These are phyloP conservation scores for Metrosideros polymorpha DNA, from an alignment of 441 rosid genomes.

Conservation along the genomic window DNA sequence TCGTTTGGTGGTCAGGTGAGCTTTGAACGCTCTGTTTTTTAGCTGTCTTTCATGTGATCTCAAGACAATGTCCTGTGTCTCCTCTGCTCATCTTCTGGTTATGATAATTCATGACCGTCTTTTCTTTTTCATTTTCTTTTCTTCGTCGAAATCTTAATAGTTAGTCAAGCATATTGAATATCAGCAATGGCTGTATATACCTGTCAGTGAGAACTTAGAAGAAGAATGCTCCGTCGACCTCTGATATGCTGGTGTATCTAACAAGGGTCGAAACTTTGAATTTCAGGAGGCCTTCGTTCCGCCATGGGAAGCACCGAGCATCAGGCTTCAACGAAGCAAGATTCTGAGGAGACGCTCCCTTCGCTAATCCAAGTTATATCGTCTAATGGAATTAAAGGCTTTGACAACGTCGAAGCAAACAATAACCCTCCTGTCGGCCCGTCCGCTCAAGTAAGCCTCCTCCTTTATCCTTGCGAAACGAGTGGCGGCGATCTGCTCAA, in stretches of 20 bases:
- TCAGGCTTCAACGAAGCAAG: slow-evolving; percentile 5
- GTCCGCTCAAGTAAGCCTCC: slow-evolving; percentile 3
- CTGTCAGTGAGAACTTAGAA: not conserved
- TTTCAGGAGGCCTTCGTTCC: slow-evolving; percentile 1
- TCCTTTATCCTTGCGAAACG: not conserved
- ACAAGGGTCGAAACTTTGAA: not conserved
- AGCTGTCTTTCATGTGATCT: not conserved
- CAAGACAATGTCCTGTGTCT: not conserved
- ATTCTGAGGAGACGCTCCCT: slow-evolving; percentile 18
- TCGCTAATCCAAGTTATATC: slow-evolving; percentile 28
- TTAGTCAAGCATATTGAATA: not conserved
- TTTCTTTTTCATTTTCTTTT: not conserved
- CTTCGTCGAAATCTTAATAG: not conserved
- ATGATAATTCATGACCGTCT: not conserved
- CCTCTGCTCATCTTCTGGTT: not conserved
- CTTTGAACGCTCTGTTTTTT: not conserved
- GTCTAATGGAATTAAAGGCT: slow-evolving; percentile 22
- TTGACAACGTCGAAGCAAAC: slow-evolving; percentile 7
- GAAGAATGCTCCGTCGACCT: not conserved
- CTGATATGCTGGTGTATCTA: not conserved
- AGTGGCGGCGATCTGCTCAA: not conserved
- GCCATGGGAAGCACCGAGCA: slow-evolving; percentile 18
- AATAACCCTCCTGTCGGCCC: not conserved
- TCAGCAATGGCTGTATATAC: not conserved
- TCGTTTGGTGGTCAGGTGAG: not conserved